A percentile compares a stretch with the other conserved stretches of the same genome.
Conservation (phyloP, 2,329 filamentous ascomycete genomes). For the Colletotrichum cereale region DNA sequence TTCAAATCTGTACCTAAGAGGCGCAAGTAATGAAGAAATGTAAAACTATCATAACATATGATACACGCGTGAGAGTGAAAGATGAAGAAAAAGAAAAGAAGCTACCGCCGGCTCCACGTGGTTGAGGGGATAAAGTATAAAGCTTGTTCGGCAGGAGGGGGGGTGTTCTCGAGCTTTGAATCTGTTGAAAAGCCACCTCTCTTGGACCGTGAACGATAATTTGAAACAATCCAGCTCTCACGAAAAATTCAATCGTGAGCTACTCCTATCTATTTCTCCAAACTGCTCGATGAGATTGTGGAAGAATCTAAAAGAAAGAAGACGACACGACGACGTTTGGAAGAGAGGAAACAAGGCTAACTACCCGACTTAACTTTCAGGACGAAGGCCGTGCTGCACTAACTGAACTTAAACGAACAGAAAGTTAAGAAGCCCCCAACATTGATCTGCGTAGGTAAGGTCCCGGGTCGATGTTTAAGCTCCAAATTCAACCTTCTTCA, state of each 20-base stretch:
- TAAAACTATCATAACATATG: background rate
- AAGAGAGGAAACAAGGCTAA: background rate
- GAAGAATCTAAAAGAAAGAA: background rate
- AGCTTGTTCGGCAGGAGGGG: background rate
- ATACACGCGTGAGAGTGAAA: background rate
- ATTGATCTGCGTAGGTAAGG: background rate
- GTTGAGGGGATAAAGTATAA: background rate
- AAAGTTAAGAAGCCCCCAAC: background rate
- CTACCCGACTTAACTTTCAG: background rate
- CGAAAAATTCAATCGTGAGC: background rate
- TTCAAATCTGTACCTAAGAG: background rate
- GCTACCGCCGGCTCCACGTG: too few species aligned
- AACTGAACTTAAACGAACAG: background rate
- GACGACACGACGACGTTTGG: background rate
- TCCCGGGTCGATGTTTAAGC: background rate
- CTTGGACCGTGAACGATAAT: background rate
- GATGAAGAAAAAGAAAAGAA: background rate
- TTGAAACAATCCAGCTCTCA: background rate
- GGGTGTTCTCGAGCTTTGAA: background rate
- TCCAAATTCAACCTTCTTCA: background rate
- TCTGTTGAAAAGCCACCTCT: background rate
- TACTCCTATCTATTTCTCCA: background rate
- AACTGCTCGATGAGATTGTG: background rate
- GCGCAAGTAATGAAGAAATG: background rate
- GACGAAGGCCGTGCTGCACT: background rate